These are phyloP conservation scores for Vaccinium corymbosum DNA, from an alignment of 148 eudicot species.

Conservation along the genomic window DNA sequence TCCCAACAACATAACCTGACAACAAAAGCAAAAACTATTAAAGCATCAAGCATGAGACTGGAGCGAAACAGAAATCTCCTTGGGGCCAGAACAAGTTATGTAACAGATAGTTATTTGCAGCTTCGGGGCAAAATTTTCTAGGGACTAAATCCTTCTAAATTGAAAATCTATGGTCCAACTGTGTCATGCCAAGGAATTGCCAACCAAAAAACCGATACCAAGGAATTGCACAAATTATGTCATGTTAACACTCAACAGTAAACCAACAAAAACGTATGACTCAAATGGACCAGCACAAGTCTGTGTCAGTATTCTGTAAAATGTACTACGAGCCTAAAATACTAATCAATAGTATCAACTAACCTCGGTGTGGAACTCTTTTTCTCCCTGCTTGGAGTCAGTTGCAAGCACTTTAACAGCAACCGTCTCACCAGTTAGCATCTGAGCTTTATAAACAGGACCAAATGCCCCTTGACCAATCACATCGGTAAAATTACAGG, in stretches of 20 bases:
- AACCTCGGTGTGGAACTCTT: slow-evolving; percentile 92
- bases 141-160: neutral
- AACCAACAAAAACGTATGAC: neutral
- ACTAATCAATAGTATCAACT: slow-evolving; percentile 6
- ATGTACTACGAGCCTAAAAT: neutral
- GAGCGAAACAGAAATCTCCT: neutral
- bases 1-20: slow-evolving; percentile 82
- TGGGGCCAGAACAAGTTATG: neutral
- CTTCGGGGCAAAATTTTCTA: neutral
- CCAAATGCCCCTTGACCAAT: slow-evolving; percentile 97
- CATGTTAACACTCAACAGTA: neutral
- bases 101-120: neutral
- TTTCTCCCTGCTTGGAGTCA: slow-evolving; percentile 91
- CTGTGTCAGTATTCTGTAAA: neutral
- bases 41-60: neutral
- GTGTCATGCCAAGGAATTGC: neutral
- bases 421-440: slow-evolving; percentile 85
- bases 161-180: neutral
- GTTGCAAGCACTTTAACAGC: slow-evolving; percentile 94
- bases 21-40: slow-evolving; percentile 16
- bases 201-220: neutral
- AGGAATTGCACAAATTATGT: neutral
- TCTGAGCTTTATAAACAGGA: slow-evolving; percentile 89
- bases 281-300: neutral
- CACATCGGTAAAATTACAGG: slow-evolving; percentile 77